phyloP scores from a whole-genome alignment of 139 green algal genomes.

The Picocystis salinarum region DNA sequence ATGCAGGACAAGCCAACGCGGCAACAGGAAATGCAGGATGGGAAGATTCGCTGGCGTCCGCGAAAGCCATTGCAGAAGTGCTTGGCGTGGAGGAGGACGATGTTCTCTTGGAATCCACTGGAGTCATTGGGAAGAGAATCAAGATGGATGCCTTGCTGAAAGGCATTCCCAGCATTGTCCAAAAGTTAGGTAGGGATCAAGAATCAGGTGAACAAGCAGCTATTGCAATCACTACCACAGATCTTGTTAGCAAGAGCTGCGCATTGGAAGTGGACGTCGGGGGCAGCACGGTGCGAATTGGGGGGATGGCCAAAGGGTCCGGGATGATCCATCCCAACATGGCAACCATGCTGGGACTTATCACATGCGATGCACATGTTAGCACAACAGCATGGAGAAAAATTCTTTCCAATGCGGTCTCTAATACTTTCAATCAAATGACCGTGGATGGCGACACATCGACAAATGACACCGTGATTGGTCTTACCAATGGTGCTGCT shows the following conservation, averaged over 20 bases:
- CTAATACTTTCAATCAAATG: slow-evolving; percentile 36
- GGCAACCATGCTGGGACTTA: slow-evolving; percentile 89
- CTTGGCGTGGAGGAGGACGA: slow-evolving; percentile 42
- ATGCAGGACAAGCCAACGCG: slow-evolving; percentile 91
- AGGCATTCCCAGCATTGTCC: not conserved
- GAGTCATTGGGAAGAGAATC: slow-evolving; percentile 90
- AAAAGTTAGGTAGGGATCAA: slow-evolving; percentile 55
- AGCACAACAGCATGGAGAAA: slow-evolving; percentile 40
- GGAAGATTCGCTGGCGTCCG: slow-evolving; percentile 34
- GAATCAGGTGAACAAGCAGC: slow-evolving; percentile 28
- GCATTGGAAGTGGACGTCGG: slow-evolving; percentile 46
- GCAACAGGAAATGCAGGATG: slow-evolving; percentile 65
- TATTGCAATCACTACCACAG: slow-evolving; percentile 28
- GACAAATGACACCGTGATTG: slow-evolving; percentile 76
- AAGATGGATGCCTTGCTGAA: slow-evolving; percentile 50
- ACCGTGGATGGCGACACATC: slow-evolving; percentile 72
- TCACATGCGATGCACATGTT: slow-evolving; percentile 86
- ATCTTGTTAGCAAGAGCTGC: slow-evolving; percentile 67
- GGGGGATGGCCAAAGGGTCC: slow-evolving; percentile 85
- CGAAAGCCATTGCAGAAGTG: slow-evolving; percentile 20
- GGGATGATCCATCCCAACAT: slow-evolving; percentile 99
- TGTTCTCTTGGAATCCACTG: slow-evolving; percentile 36
- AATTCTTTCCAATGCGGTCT: slow-evolving; percentile 35
- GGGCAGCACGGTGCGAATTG: slow-evolving; percentile 40
- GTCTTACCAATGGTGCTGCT: slow-evolving; percentile 45